These are phyloP conservation scores for Bidens hawaiensis DNA, from an alignment of 140 eudicot species.

Conservation along the genomic window DNA sequence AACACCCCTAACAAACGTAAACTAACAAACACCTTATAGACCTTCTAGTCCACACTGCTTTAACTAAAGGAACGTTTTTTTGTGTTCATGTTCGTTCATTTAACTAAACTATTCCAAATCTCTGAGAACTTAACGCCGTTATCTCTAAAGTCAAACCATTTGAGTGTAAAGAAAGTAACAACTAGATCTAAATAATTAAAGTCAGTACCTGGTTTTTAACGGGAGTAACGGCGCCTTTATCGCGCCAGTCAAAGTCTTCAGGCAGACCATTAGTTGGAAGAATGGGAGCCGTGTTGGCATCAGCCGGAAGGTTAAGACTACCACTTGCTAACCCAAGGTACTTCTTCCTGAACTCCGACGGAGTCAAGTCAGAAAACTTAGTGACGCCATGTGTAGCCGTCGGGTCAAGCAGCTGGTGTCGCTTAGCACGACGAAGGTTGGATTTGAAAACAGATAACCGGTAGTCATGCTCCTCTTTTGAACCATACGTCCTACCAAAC, in stretches of 20 bases:
- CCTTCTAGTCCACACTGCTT: too few relatives aligned
- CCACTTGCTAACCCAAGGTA: constrained; percentile 52
- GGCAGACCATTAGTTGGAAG: constrained; percentile 76
- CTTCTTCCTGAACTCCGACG: constrained; percentile 62
- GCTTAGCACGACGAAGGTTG: constrained; percentile 83
- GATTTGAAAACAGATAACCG: constrained; percentile 67
- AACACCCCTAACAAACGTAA: too few relatives aligned
- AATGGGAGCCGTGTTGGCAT: constrained; percentile 71
- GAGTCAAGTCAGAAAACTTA: constrained; percentile 80
- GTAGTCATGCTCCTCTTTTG: constrained; percentile 72
- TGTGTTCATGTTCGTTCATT: too few relatives aligned
- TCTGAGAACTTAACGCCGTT: not conserved
- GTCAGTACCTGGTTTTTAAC: constrained; percentile 87
- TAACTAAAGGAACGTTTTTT: too few relatives aligned
- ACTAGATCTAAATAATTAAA: not conserved
- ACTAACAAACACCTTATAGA: too few relatives aligned
- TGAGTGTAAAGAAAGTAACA: not conserved
- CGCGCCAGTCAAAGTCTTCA: constrained; percentile 84
- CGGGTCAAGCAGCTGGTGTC: constrained; percentile 84
- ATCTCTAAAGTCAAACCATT: not conserved
- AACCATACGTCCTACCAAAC: constrained; percentile 52
- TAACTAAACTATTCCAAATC: not conserved
- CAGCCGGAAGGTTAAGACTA: constrained; percentile 52
- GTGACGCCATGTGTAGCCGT: constrained; percentile 89
- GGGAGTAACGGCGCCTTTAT: constrained; percentile 75